These are phyloP conservation scores for Botrytis fabae DNA, from an alignment of 2,329 filamentous ascomycete species.

Conservation along the genomic window DNA sequence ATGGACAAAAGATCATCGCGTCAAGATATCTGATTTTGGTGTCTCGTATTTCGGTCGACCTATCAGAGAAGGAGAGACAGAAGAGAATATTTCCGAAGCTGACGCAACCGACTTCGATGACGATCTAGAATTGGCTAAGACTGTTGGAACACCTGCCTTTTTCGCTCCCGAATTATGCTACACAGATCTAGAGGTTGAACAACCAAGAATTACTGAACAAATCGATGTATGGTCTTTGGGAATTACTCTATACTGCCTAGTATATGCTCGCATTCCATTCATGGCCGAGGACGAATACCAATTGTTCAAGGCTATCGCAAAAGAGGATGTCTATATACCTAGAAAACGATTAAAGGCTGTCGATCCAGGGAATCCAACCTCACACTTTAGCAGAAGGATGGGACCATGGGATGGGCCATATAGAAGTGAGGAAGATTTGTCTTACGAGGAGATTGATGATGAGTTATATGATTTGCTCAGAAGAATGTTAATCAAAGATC, in stretches of 20 bases:
- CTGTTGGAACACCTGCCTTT: slow-evolving; percentile 94
- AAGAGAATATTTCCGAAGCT: slow-evolving; percentile 72
- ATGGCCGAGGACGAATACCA: slow-evolving; percentile 88
- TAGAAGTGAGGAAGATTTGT: slow-evolving; percentile 73
- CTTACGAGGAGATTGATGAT: slow-evolving; percentile 83
- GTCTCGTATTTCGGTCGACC: slow-evolving; percentile 95
- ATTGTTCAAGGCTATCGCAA: slow-evolving; percentile 89
- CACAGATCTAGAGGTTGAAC: slow-evolving; percentile 69
- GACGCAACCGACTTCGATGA: slow-evolving; percentile 88
- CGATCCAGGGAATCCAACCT: slow-evolving; percentile 57
- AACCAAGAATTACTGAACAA: slow-evolving; percentile 81
- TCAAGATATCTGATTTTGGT: slow-evolving; percentile 98
- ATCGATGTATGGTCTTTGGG: slow-evolving; percentile 98
- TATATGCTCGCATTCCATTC: slow-evolving; percentile 92
- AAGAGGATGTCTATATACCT: slow-evolving; percentile 89
- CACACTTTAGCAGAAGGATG: slow-evolving; percentile 56
- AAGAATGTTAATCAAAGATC: slow-evolving; percentile 84
- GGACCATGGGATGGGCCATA: slow-evolving; percentile 57
- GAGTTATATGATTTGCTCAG: slow-evolving; percentile 75
- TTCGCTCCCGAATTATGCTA: slow-evolving; percentile 96
- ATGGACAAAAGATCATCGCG: slow-evolving; percentile 78
- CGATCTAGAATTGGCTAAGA: slow-evolving; percentile 95
- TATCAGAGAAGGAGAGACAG: slow-evolving; percentile 76
- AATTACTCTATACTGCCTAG: slow-evolving; percentile 91
- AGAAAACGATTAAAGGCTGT: slow-evolving; percentile 76